Conservation (phyloP, 2,329 filamentous ascomycete genomes). For the Pyrenophora tritici-repentis region DNA sequence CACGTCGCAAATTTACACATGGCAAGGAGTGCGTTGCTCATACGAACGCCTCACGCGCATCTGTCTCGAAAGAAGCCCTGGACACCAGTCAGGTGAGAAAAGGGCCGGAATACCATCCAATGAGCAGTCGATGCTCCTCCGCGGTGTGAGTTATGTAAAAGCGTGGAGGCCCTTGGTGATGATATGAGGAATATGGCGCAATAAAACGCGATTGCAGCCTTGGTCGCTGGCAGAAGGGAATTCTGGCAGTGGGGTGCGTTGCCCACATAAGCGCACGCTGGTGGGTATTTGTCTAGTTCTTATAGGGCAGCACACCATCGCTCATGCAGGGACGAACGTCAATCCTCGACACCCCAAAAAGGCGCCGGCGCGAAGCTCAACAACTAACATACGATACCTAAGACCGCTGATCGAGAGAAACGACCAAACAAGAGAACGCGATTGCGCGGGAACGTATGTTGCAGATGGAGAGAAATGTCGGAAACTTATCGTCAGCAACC, state of each 20-base stretch:
- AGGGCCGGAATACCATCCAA: not conserved
- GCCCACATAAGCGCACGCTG: constrained; percentile 24
- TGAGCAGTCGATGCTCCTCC: not conserved
- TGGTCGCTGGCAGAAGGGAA: constrained; percentile 14
- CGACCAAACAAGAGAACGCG: constrained; percentile 10
- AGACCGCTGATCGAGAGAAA: constrained; percentile 2
- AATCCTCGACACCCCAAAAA: constrained; percentile 23
- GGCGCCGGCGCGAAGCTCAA: constrained; percentile 20
- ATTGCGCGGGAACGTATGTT: constrained; percentile 17
- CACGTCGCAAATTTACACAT: not conserved
- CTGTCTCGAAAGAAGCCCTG: no score
- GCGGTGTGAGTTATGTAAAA: constrained; percentile 26
- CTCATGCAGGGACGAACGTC: constrained; percentile 30
- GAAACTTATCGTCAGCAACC: constrained; percentile 36
- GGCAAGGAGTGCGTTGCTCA: not conserved
- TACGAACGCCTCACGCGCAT: not conserved
- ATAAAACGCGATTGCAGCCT: constrained; percentile 25
- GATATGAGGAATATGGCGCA: constrained; percentile 27
- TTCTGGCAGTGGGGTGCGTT: constrained; percentile 28
- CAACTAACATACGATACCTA: constrained; percentile 17
- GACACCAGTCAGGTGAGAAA: constrained; percentile 6
- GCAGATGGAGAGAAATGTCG: constrained; percentile 48
- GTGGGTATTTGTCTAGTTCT: constrained; percentile 27
- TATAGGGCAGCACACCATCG: constrained; percentile 37
- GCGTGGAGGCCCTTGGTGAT: constrained; percentile 23